A percentile compares a stretch with the other conserved stretches of the same genome.
phyloP scores from a whole-genome alignment of 805 yeast genomes.

The Candida piceae region DNA sequence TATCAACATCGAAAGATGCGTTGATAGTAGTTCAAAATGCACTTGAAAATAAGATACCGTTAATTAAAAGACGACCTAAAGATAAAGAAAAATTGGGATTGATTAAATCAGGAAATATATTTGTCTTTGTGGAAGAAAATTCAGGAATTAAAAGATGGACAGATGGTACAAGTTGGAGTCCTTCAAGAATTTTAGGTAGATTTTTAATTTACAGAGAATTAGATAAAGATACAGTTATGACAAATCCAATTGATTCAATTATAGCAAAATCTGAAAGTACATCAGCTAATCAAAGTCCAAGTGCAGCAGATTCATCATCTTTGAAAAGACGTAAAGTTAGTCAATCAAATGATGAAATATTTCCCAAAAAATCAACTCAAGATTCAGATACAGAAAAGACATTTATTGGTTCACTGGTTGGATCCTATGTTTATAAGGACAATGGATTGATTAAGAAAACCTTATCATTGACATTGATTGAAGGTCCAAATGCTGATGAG shows the following conservation, averaged over 20 bases:
- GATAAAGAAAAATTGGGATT: constrained; percentile 66
- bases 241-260: background rate
- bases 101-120: constrained; percentile 73
- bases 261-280: constrained; percentile 15
- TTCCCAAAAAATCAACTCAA: no score
- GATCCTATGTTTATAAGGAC: constrained; percentile 60
- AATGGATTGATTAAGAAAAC: constrained; percentile 82
- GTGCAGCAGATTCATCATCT: no score
- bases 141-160: constrained; percentile 94
- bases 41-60: constrained; percentile 50
- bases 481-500: constrained; percentile 13
- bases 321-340: constrained; percentile 4
- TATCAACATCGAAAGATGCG: constrained; percentile 81
- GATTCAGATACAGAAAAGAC: constrained; percentile 7
- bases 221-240: constrained; percentile 37
- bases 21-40: constrained; percentile 77
- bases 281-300: no score
- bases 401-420: constrained; percentile 52
- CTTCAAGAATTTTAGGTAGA: constrained; percentile 81
- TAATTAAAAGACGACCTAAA: constrained; percentile 74
- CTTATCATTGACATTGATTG: constrained; percentile 52
- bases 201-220: constrained; percentile 79
- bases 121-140: constrained; percentile 77
- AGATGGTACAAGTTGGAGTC: constrained; percentile 93
- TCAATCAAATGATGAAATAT: background rate